Percentiles rank a stretch among this genome's conserved stretches.
Evolutionary conservation across 2,329 filamentous ascomycete species (phyloP).

Genomic region (Akanthomyces dipterigenus): DNA sequence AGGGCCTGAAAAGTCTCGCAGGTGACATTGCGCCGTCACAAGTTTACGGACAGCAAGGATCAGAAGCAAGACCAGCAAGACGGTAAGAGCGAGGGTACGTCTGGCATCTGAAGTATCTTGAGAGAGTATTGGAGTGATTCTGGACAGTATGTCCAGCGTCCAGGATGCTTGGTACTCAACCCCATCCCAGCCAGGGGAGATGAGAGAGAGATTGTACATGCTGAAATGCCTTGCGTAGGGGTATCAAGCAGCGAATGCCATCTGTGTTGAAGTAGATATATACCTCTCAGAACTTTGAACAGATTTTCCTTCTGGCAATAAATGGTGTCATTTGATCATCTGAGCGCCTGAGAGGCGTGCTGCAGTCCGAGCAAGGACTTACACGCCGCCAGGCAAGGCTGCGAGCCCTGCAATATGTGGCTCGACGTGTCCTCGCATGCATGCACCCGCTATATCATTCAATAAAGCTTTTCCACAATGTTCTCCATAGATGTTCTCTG

Average conservation of each 20-base stretch:
- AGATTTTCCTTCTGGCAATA: too few relatives aligned
- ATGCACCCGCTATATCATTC: not conserved
- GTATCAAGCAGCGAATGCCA: not conserved
- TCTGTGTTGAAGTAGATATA: too few relatives aligned
- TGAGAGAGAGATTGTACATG: not conserved
- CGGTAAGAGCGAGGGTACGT: not conserved
- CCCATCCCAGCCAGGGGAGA: not conserved
- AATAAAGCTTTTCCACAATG: not conserved
- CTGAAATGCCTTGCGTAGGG: not conserved
- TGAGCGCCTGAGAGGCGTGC: not conserved
- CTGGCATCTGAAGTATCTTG: not conserved
- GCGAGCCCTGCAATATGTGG: not conserved
- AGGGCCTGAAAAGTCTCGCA: not conserved
- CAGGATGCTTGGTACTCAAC: not conserved
- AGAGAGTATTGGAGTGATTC: not conserved
- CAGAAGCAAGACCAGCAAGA: not conserved
- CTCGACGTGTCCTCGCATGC: not conserved
- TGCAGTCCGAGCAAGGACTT: not conserved
- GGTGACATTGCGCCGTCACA: not conserved
- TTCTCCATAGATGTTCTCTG: not conserved
- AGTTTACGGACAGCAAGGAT: not conserved
- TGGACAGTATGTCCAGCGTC: not conserved
- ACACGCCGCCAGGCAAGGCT: not conserved
- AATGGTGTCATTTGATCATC: not conserved
- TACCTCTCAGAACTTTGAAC: too few relatives aligned